These are phyloP conservation scores for Suhomyces chickasaworum DNA, from an alignment of 1,139 yeast genomes.

Conservation along the genomic window DNA sequence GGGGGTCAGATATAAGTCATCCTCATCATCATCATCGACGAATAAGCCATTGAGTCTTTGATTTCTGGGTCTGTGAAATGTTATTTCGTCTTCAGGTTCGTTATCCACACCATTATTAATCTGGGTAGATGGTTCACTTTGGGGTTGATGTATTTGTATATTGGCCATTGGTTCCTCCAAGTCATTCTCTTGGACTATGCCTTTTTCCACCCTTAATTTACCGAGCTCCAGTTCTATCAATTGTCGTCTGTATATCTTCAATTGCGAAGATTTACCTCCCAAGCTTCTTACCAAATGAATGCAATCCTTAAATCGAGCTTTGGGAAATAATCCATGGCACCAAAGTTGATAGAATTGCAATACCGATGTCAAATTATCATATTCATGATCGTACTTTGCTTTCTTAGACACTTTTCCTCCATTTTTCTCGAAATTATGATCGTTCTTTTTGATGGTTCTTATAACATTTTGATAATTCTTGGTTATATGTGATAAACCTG, in stretches of 20 bases:
- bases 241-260: slow-evolving; percentile 40
- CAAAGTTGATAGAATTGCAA: slow-evolving; percentile 76
- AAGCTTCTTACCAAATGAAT: slow-evolving; percentile 36
- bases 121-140: background rate
- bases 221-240: slow-evolving; percentile 38
- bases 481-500: slow-evolving; percentile 52
- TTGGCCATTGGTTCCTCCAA: background rate
- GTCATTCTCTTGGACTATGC: slow-evolving; percentile 27
- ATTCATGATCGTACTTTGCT: slow-evolving; percentile 42
- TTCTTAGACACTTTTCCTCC: slow-evolving; percentile 16
- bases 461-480: slow-evolving; percentile 40
- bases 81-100: slow-evolving; percentile 22
- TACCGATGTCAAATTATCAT: slow-evolving; percentile 45
- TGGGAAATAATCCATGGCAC: slow-evolving; percentile 82
- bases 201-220: slow-evolving; percentile 36
- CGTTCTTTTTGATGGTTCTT: slow-evolving; percentile 32
- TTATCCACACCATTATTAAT: background rate
- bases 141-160: background rate
- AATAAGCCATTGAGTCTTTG: slow-evolving; percentile 26
- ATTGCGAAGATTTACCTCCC: slow-evolving; percentile 35
- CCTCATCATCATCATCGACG: slow-evolving; percentile 34
- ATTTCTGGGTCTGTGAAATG: slow-evolving; percentile 29
- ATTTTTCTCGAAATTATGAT: slow-evolving; percentile 26
- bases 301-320: slow-evolving; percentile 72
- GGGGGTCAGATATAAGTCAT: slow-evolving; percentile 16